Evolutionary conservation across 352 stramenopile genomes (phyloP).

Genomic region (Pythium sukuiense): DNA sequence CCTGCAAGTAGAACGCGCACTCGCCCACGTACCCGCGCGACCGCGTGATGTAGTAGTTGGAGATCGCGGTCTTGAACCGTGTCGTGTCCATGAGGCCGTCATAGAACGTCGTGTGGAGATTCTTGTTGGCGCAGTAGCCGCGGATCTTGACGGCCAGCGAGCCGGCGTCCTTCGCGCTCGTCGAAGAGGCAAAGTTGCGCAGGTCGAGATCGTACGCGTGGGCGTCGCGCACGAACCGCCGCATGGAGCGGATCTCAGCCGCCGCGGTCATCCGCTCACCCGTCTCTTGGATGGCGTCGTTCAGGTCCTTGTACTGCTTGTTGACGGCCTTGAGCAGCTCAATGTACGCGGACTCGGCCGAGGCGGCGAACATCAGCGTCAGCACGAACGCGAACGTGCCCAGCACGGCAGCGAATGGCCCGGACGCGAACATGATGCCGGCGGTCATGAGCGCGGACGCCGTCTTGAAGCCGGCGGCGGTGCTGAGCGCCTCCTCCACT

Average conservation of each 20-base stretch:
- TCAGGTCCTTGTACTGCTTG: conserved; percentile 3
- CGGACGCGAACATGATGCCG: conserved; percentile 1
- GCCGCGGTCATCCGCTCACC: neutral
- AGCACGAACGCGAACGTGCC: neutral
- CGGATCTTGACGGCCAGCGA: neutral
- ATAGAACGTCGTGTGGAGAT: conserved; percentile 5
- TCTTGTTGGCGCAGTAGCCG: conserved; percentile 2
- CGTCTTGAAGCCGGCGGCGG: neutral
- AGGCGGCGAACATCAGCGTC: neutral
- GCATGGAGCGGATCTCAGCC: conserved; percentile 1
- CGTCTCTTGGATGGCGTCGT: conserved; percentile 1
- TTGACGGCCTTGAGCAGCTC: conserved; percentile 10
- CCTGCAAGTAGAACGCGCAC: conserved; percentile 9
- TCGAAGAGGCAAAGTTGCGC: neutral
- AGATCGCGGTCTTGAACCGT: neutral
- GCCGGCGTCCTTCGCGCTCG: neutral
- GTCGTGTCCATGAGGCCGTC: conserved; percentile 8
- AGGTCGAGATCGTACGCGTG: conserved; percentile 1
- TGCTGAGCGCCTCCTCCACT: neutral
- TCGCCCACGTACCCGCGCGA: conserved; percentile 12
- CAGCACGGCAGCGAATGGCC: neutral
- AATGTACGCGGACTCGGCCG: neutral
- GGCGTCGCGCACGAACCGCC: neutral
- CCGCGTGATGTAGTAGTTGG: conserved; percentile 4
- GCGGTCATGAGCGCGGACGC: neutral